A percentile compares a stretch with the other conserved stretches of the same genome.
phyloP scores from a whole-genome alignment of 352 stramenopile species.

The Blastocystis hominis region DNA sequence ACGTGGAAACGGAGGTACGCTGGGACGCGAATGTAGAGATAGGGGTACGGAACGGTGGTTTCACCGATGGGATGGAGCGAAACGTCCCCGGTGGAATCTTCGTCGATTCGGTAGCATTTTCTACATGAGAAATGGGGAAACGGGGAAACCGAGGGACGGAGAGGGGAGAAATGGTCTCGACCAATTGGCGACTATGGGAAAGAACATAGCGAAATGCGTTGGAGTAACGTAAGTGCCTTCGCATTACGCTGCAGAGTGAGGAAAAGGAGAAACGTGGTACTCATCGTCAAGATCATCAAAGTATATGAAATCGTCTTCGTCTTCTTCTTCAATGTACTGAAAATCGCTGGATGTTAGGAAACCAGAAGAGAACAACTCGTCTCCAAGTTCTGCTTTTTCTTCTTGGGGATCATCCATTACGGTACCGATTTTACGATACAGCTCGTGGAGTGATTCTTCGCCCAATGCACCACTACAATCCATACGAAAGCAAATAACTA shows the following conservation, averaged over 20 bases:
- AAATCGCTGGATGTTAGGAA: not conserved
- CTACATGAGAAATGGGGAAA: not conserved
- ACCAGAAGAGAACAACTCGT: not conserved
- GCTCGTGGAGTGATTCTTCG: not conserved
- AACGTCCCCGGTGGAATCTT: not conserved
- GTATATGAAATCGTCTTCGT: constrained; percentile 26
- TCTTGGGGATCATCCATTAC: constrained; percentile 3
- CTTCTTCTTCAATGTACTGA: not conserved
- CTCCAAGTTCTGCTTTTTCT: not conserved
- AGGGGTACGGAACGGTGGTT: constrained; percentile 2
- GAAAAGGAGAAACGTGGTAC: not conserved
- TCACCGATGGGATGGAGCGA: not conserved
- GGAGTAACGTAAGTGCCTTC: not conserved
- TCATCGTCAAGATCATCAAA: not conserved
- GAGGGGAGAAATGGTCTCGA: not conserved
- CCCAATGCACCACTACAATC: not conserved
- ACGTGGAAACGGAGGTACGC: not conserved
- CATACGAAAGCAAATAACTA: not conserved
- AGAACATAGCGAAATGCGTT: not conserved
- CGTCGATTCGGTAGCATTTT: constrained; percentile 15
- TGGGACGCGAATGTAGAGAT: constrained; percentile 19
- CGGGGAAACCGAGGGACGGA: not conserved
- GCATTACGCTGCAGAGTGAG: not conserved
- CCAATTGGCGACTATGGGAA: not conserved
- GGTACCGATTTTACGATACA: constrained; percentile 17